Base-by-base conservation (phyloP, 164 flowering plant species). In the Nymphaea colorata region DNA sequence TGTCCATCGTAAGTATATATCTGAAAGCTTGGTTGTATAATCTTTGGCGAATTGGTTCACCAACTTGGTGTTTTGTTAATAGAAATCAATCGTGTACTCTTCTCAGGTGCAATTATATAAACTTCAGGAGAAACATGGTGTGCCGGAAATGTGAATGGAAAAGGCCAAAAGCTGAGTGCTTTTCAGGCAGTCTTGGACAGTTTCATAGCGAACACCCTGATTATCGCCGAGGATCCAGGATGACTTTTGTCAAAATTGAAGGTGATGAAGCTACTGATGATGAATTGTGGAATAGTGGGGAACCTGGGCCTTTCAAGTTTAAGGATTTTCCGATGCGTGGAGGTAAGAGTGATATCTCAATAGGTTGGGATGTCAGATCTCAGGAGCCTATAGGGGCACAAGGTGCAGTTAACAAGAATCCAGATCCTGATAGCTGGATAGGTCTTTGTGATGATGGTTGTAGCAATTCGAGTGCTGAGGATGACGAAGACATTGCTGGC, bases 71-170 rank as follows among this genome's bases (percentile, higher is more conserved):
- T 5, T 5, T 45, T 45, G 53, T 0, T 45, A 5, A 45, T 45
- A 10, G 53, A 1, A 45, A 5, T 5, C 53, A 45, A 45, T 45
- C 7, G 2, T 45, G 53, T 2, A 5, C 10, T 45, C 6, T 10
- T 47, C 78, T 60, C 71, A 92, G 98, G 81, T 92, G 96, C 76
- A 88, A 85, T 77, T 89, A 82, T 76, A 75, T 92, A 53, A 92
- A 92, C 68, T 92, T 89, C 72, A 82, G 81, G 74, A 84, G 77
- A 74, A 92, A 92, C 74, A 82, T 76, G 84, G 78, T 79, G 15
- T 92, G 96, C 74, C 74, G 87, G 80, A 88, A 84, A 74, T 89
- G 96, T 45, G 85, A 88, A 62, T 79, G 88, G 77, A 82, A 74
- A 78, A 72, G 91, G 41, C 91, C 85, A 2, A 88, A 83, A 70